Base-by-base conservation (phyloP, 768 basidiomycete species). In the Lactarius deliciosus region DNA sequence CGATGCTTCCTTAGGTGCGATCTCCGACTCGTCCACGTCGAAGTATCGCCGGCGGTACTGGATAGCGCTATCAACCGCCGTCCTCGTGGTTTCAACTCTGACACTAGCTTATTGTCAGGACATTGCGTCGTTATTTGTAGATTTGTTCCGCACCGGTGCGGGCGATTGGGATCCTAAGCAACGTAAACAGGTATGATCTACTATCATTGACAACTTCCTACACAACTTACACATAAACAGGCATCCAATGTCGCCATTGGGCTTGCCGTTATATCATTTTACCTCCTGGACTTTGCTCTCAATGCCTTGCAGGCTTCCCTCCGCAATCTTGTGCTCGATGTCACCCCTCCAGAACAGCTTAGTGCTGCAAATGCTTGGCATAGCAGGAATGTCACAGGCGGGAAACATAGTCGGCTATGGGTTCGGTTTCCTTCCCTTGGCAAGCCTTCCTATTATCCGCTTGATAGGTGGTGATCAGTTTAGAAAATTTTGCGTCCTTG, bases 351-450 rank as follows among this genome's bases (percentile, higher is more conserved):
- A 16, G 85, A 88, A 68, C 96, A 98, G 75, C 85, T 98, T 15
- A 94, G 89, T 64, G 83, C 87, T n/a, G 94, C 90, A 5, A 99
- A 98, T 78, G 97, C 97, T 40, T 99, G 96, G 95, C 95, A 98
- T 65, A 91, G 96, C 56, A 83, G 94, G 68, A 97, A 97, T 98
- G 91, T 90, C 87, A 54, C 94, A 98, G 74, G 87, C 94, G n/a
- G 97, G 95, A 25, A 98, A 97, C 74, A 96, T 98, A 58, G 76
- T 98, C 69, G 97, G 97, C 10, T 98, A 88, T 78, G 92, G 92
- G 1, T 90, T 96, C 74, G 95, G 93, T 20, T 98, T 94, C 78
- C 76, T 97, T 62, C 93, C 96, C n/a, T 84, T 99, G 45, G 87
- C 86, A 0, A 80, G 86, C 64, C 80, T 95, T 61, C 91, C 93